Base-by-base conservation (phyloP, 305 asterid genomes). In the Stenogyne calaminthoides region DNA sequence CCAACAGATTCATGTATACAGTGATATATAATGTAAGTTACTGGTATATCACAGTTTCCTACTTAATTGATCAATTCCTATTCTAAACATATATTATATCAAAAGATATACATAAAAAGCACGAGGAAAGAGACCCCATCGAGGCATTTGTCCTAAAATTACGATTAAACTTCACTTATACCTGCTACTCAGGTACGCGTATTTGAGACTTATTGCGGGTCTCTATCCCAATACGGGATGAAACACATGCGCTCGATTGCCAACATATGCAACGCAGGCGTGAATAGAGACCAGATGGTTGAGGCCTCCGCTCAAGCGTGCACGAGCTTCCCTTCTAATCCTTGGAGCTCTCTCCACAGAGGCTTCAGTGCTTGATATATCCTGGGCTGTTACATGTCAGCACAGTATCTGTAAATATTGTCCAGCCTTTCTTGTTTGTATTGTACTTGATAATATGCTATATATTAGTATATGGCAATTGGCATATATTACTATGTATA, bases 181-280 rank as follows among this genome's bases (percentile, higher is more conserved):
- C 76, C 32, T 64, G 55, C 61, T 8, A 25, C 56, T 25, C 92
- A 89, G 96, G 94, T 89, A 11, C 80, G 92, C 44, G 83, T 85
- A 61, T 90, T 87, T 58, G 99, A 95, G 87, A 82, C 85, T 11
- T 78, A 80, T 20, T 95, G 99, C 22, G 97, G 99, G 34, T 90
- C 98, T 11, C 80, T 95, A 64, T 92, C 99, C 73, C 99, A 95
- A 73, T 95, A 95, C 46, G 99, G 99, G 58, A 90, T 95, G 96
- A 95, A 88, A 83, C 99, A 95, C 84, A 95, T 89, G 99, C 95
- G 99, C 3, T 84, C 98, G 2, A 62, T 95, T 15, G 99, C 98
- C 47, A 92, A 92, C 76, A 88, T 95, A 29, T 95, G 99, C 89
- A 95, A 95, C 16, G 84, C 88, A 22, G 95, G 95, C 16, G 86